A percentile compares a stretch with the other conserved stretches of the same genome.
phyloP scores from a whole-genome alignment of 1,284 basidiomycete genomes.

The Tremellales sp. region DNA sequence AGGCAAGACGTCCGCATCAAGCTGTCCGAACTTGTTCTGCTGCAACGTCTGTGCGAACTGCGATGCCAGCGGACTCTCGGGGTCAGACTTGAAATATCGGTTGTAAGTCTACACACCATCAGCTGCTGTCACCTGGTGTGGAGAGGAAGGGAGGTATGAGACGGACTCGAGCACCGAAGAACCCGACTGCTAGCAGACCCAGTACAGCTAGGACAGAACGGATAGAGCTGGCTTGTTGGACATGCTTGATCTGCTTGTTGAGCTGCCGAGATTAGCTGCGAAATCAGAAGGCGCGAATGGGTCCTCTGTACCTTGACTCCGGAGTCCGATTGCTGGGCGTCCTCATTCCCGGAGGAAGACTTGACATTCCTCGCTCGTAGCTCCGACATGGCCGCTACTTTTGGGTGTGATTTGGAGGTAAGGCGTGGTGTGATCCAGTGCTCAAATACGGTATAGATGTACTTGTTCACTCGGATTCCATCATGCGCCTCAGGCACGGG shows the following conservation, averaged over 20 bases:
- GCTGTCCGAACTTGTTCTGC: constrained; percentile 8
- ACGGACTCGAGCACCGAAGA: constrained; percentile 15
- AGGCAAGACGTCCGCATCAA: constrained; percentile 13
- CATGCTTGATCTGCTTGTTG: constrained; percentile 10
- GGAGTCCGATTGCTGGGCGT: neutral
- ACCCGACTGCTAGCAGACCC: constrained; percentile 12
- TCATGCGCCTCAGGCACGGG: neutral
- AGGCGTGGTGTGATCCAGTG: too few relatives aligned
- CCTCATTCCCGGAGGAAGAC: neutral
- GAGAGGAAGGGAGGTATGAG: neutral
- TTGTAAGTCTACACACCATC: neutral
- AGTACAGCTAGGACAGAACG: constrained; percentile 7
- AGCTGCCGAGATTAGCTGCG: too few relatives aligned
- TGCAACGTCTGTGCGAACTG: constrained; percentile 2
- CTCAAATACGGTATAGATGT: neutral
- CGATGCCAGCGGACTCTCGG: neutral
- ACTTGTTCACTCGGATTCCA: neutral
- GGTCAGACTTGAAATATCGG: constrained; percentile 8
- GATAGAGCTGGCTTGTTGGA: constrained; percentile 5
- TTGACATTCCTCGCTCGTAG: neutral
- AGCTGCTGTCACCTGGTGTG: constrained; percentile 1
- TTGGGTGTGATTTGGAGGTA: too few relatives aligned
- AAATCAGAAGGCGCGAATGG: too few relatives aligned
- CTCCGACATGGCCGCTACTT: neutral
- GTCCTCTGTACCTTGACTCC: too few relatives aligned